Conservation (phyloP, 192 early-diverging fungal genomes). For the Spinellus fusiger region DNA sequence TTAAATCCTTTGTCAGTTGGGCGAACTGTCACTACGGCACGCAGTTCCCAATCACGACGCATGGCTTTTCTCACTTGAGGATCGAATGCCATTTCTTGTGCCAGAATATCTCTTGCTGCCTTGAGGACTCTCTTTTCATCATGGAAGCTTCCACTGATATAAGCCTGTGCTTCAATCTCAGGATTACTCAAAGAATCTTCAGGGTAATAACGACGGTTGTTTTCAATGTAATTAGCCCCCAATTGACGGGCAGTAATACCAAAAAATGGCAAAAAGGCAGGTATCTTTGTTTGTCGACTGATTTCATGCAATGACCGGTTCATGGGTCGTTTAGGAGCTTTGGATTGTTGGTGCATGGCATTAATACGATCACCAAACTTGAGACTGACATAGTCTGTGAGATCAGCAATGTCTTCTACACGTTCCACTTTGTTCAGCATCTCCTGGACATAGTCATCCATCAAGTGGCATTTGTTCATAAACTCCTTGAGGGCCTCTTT, state of each 20-base stretch:
- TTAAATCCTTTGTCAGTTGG: conserved; percentile 77
- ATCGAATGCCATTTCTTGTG: conserved; percentile 72
- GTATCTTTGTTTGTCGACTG: conserved; percentile 13
- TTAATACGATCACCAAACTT: conserved; percentile 41
- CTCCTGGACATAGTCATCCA: conserved; percentile 44
- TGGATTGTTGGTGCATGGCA: conserved; percentile 18
- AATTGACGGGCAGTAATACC: conserved; percentile 55
- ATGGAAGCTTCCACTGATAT: conserved; percentile 41
- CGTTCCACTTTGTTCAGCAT: conserved; percentile 41
- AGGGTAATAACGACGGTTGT: conserved; percentile 52
- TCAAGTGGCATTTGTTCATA: conserved; percentile 38
- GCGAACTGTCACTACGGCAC: conserved; percentile 64
- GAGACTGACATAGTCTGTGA: conserved; percentile 58
- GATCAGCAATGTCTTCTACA: conserved; percentile 60
- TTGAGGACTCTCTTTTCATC: conserved; percentile 50
- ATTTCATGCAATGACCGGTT: conserved; percentile 31
- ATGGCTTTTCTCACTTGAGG: conserved; percentile 75
- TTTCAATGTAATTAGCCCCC: conserved; percentile 51
- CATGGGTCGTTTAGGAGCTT: conserved; percentile 32
- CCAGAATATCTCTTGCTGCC: conserved; percentile 65
- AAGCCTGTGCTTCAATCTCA: conserved; percentile 45
- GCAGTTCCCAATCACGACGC: conserved; percentile 60
- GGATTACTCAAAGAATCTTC: conserved; percentile 52
- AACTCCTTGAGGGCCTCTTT: conserved; percentile 47
- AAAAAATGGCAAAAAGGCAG: conserved; percentile 23